Conservation (phyloP, 192 early-diverging fungal genomes). For the Coemansia sp. region DNA sequence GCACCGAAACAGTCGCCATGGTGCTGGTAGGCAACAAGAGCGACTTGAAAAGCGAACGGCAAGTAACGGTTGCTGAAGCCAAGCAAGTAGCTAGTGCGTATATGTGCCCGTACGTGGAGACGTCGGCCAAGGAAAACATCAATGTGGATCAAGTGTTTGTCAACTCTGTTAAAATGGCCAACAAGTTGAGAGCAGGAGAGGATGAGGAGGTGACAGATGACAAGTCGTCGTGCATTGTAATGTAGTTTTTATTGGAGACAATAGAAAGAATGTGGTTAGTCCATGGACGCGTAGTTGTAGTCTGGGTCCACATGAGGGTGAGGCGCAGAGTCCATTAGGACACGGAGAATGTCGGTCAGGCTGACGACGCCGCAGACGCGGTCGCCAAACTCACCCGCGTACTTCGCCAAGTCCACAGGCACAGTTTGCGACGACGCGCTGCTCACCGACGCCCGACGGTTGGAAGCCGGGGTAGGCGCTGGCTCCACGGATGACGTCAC, state of each 20-base stretch:
- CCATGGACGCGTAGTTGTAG: conserved; percentile 49
- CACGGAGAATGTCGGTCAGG: conserved; percentile 73
- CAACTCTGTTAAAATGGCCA: conserved; percentile 34
- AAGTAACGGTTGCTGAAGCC: conserved; percentile 68
- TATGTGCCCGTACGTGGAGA: conserved; percentile 84
- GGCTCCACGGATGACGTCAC: conserved; percentile 3
- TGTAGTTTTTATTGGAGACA: background rate
- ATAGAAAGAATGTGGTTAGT: conserved; percentile 1
- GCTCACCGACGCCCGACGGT: conserved; percentile 35
- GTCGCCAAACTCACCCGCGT: conserved; percentile 38
- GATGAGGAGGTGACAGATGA: conserved; percentile 13
- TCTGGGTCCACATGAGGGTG: conserved; percentile 17
- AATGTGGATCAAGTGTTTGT: conserved; percentile 67
- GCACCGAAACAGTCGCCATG: conserved; percentile 85
- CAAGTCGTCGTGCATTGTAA: conserved; percentile 38
- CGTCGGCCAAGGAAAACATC: conserved; percentile 87
- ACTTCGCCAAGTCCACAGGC: conserved; percentile 19
- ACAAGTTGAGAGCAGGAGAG: conserved; percentile 18
- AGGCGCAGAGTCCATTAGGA: conserved; percentile 53
- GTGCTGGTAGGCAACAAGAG: conserved; percentile 93
- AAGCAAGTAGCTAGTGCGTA: conserved; percentile 74
- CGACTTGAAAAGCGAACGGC: conserved; percentile 73
- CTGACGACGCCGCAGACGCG: conserved; percentile 64
- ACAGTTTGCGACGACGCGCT: conserved; percentile 42
- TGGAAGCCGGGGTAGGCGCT: background rate